A percentile compares a stretch with the other conserved stretches of the same genome.
Evolutionary conservation across 148 eudicot genomes (phyloP).

Genomic region (Rhododendron molle): DNA sequence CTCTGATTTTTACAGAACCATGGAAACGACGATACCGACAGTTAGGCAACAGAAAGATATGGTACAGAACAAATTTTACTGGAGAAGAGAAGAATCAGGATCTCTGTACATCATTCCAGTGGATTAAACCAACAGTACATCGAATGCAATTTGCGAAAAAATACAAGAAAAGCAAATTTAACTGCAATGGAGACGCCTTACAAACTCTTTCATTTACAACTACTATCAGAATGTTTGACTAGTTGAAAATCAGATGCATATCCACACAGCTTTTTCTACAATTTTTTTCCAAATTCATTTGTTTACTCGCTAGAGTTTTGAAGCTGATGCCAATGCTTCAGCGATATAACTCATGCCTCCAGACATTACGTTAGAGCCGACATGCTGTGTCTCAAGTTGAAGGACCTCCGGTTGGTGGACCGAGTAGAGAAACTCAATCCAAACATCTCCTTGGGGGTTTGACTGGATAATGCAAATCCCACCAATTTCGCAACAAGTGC

Average conservation of each 20-base stretch:
- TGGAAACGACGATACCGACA: background rate
- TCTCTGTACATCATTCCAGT: background rate
- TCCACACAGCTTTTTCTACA: background rate
- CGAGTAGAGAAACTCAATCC: constrained; percentile 56
- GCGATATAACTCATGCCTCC: background rate
- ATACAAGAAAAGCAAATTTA: background rate
- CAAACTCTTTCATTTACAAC: background rate
- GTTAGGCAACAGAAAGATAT: background rate
- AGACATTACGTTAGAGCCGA: background rate
- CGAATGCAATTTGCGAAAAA: background rate
- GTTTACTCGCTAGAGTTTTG: background rate
- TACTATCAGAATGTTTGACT: background rate
- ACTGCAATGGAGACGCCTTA: background rate
- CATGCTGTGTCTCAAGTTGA: constrained; percentile 39
- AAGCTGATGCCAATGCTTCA: background rate
- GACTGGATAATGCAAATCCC: constrained; percentile 50
- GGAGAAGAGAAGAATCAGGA: background rate
- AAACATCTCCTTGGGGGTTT: constrained; percentile 76
- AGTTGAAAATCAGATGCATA: background rate
- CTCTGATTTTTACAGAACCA: background rate
- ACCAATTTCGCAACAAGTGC: constrained; percentile 65
- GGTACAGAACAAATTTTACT: background rate
- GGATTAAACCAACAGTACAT: background rate
- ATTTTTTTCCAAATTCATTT: background rate
- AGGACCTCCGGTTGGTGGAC: constrained; percentile 41